phyloP scores from a whole-genome alignment of 1,284 basidiomycete species.

The Pholiota adiposa region DNA sequence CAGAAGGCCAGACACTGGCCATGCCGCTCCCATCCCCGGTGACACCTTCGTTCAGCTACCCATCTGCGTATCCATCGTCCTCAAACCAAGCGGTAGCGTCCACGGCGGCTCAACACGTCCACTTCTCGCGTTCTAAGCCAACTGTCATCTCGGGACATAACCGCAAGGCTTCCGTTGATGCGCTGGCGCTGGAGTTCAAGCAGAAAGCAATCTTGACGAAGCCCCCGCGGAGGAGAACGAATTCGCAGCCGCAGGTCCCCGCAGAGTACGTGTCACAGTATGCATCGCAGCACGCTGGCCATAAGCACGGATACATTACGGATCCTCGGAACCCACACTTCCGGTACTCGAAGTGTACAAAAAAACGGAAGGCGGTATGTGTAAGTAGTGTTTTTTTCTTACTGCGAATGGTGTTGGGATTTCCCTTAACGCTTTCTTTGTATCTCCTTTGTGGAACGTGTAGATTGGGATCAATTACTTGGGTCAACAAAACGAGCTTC shows the following conservation, averaged over 20 bases:
- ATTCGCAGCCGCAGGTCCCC: slow-evolving; percentile 17
- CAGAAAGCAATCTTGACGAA: slow-evolving; percentile 8
- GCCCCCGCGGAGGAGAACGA: slow-evolving; percentile 10
- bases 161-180: background rate
- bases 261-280: background rate
- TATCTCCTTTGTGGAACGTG: background rate
- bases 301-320: slow-evolving; percentile 1
- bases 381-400: slow-evolving; percentile 45
- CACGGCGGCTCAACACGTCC: slow-evolving; percentile 16
- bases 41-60: slow-evolving; percentile 3
- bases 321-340: slow-evolving; percentile 36
- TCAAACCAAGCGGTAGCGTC: background rate
- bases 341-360: slow-evolving; percentile 74
- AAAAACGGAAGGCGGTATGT: slow-evolving; percentile 73
- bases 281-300: background rate
- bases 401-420: background rate
- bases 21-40: background rate
- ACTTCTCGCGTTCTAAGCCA: slow-evolving; percentile 9
- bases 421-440: background rate
- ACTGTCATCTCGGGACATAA: background rate
- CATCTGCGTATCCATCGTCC: background rate
- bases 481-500: slow-evolving; percentile 63
- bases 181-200: background rate
- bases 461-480: slow-evolving; percentile 84
- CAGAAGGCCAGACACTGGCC: background rate